Evolutionary conservation across 192 early-diverging fungal genomes (phyloP).

Genomic region (Chytriomyces confervae): DNA sequence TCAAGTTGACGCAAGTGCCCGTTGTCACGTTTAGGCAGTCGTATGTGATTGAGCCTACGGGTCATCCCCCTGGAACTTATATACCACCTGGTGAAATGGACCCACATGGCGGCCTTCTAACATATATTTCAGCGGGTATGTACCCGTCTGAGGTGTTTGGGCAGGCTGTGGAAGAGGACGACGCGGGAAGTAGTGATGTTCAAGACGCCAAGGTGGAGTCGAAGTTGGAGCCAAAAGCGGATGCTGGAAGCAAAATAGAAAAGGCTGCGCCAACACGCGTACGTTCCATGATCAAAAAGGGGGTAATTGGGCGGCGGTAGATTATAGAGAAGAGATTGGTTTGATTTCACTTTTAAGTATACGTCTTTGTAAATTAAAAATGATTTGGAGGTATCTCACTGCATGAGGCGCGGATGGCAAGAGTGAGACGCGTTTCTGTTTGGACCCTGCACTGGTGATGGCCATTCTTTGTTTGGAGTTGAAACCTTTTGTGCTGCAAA

Average conservation of each 20-base stretch:
- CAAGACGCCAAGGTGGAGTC: not conserved
- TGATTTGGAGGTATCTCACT: no score
- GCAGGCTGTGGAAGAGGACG: not conserved
- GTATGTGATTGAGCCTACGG: slow-evolving; percentile 33
- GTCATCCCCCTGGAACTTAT: slow-evolving; percentile 30
- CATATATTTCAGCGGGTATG: slow-evolving; percentile 16
- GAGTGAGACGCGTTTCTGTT: no score
- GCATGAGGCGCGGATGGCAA: no score
- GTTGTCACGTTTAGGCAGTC: slow-evolving; percentile 32
- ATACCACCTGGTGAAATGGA: slow-evolving; percentile 24
- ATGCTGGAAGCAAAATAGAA: not conserved
- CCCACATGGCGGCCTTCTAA: slow-evolving; percentile 4
- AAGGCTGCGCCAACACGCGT: not conserved
- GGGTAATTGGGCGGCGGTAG: slow-evolving; percentile 10
- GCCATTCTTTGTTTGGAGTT: no score
- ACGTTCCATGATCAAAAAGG: slow-evolving; percentile 16
- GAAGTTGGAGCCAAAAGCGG: not conserved
- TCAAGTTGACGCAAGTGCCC: slow-evolving; percentile 19
- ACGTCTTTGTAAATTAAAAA: no score
- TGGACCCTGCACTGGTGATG: no score
- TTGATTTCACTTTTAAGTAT: no score
- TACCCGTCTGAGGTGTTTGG: not conserved
- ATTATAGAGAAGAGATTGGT: no score
- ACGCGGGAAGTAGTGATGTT: not conserved
- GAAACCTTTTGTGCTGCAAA: no score